These are phyloP conservation scores for Leccinum pachyderme DNA, from an alignment of 1,284 basidiomycete species.

Conservation along the genomic window DNA sequence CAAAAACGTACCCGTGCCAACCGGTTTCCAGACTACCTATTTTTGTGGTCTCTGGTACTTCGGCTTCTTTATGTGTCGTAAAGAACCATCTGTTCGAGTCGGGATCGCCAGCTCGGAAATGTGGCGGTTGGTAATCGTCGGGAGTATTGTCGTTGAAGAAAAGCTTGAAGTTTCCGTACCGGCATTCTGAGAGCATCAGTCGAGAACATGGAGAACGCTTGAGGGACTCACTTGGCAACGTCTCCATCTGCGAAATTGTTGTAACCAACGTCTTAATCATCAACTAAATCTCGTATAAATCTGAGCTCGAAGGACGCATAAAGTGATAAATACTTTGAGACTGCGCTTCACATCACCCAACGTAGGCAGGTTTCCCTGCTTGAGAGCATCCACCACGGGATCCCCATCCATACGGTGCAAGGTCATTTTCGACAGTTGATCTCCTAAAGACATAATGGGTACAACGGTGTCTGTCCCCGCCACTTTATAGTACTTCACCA, in stretches of 20 bases:
- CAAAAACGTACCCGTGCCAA: constrained; percentile 57
- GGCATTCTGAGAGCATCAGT: constrained; percentile 49
- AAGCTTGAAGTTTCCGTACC: constrained; percentile 81
- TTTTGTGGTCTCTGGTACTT: constrained; percentile 67
- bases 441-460: constrained; percentile 68
- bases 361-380: constrained; percentile 59
- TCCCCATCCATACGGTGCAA: constrained; percentile 41
- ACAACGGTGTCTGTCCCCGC: constrained; percentile 53
- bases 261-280: constrained; percentile 73
- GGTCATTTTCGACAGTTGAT: constrained; percentile 52
- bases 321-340: constrained; percentile 51
- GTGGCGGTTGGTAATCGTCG: constrained; percentile 71
- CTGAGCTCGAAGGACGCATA: not conserved
- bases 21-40: constrained; percentile 67
- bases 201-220: not conserved
- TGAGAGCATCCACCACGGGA: constrained; percentile 54
- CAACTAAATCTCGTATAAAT: constrained; percentile 38
- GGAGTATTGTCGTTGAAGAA: constrained; percentile 78
- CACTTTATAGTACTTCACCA: constrained; percentile 55
- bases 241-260: constrained; percentile 73
- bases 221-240: constrained; percentile 59
- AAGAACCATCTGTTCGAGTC: constrained; percentile 74
- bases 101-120: constrained; percentile 66
- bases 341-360: constrained; percentile 72
- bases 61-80: constrained; percentile 65